Conservation (phyloP, 768 basidiomycete genomes). For the Pleurotus sapidus region DNA sequence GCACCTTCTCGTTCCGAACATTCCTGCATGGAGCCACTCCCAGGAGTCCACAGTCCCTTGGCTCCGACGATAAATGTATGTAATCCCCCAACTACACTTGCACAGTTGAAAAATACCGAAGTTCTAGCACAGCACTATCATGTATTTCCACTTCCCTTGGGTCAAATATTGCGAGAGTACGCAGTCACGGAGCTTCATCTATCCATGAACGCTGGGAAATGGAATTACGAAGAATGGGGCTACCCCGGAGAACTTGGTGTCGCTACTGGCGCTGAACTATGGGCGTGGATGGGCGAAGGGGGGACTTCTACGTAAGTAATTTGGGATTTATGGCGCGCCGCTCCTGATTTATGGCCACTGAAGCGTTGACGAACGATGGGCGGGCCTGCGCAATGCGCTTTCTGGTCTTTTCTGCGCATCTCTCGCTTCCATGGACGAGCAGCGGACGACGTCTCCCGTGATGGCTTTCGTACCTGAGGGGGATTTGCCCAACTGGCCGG, state of each 20-base stretch:
- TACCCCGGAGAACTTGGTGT: constrained; percentile 74
- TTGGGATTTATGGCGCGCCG: neutral
- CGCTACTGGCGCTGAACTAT: constrained; percentile 84
- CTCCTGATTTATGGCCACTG: neutral
- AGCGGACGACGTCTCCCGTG: constrained; percentile 68
- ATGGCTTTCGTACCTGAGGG: constrained; percentile 64
- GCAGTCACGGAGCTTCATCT: constrained; percentile 87
- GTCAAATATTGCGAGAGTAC: constrained; percentile 84
- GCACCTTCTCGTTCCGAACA: constrained; percentile 80
- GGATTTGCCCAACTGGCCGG: constrained; percentile 42
- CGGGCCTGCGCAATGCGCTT: constrained; percentile 81
- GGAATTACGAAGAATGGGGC: constrained; percentile 86
- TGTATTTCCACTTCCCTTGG: constrained; percentile 81
- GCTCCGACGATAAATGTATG: constrained; percentile 47
- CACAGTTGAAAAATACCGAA: no score
- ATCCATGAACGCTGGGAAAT: constrained; percentile 87
- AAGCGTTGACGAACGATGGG: constrained; percentile 79
- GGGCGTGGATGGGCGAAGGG: constrained; percentile 88
- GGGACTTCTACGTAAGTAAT: constrained; percentile 43
- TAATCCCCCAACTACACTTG: neutral
- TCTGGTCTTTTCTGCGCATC: constrained; percentile 96
- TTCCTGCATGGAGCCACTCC: constrained; percentile 51
- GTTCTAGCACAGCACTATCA: constrained; percentile 77
- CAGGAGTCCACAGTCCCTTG: constrained; percentile 50
- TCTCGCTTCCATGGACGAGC: constrained; percentile 71